Conservation (phyloP, 2,329 filamentous ascomycete species). For the Botrytis elliptica region DNA sequence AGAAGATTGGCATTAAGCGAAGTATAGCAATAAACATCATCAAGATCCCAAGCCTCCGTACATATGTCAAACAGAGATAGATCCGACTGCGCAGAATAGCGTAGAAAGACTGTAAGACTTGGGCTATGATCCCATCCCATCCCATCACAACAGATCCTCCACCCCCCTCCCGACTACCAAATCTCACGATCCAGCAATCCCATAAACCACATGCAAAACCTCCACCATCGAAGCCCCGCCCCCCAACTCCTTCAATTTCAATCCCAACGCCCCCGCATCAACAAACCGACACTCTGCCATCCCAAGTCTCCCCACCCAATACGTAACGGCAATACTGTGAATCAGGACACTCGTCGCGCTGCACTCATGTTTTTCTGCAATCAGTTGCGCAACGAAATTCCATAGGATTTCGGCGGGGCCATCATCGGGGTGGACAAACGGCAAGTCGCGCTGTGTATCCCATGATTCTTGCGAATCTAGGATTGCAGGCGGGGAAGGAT, state of each 20-base stretch:
- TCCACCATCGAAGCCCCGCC: not conserved
- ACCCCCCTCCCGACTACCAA: no score
- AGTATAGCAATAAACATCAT: not conserved
- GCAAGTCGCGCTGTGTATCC: not conserved
- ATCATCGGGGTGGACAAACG: not conserved
- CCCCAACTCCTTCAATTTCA: not conserved
- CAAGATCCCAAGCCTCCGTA: no score
- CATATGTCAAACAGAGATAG: not conserved
- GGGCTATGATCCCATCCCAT: not conserved
- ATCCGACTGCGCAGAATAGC: not conserved
- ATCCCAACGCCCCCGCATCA: not conserved
- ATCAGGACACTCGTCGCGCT: not conserved
- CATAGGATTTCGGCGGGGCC: not conserved
- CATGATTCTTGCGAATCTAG: not conserved
- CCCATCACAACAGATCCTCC: no score
- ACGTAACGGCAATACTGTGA: not conserved
- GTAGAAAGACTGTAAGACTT: accelerated
- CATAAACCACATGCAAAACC: not conserved
- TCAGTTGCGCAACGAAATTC: not conserved
- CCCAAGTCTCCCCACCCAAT: not conserved
- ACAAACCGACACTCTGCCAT: not conserved
- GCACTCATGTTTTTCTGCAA: not conserved
- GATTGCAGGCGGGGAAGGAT: not conserved
- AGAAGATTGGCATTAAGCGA: not conserved
- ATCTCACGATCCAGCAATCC: not conserved